Base-by-base conservation (phyloP, 345 rosid genomes). In the Toxicodendron radicans region DNA sequence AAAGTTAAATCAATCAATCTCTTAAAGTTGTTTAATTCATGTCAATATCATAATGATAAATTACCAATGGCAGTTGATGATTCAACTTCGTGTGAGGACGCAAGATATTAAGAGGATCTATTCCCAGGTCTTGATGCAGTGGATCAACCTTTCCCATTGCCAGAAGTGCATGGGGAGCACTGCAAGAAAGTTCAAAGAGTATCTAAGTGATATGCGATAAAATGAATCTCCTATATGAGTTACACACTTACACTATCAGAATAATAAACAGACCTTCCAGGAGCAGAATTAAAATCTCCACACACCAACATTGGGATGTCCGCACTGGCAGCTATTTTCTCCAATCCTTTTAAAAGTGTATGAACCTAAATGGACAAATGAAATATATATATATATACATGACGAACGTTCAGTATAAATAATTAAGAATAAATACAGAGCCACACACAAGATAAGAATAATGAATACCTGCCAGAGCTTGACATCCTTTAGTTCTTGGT, bases 291-390 rank as follows among this genome's bases (percentile, higher is more conserved):
- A 81, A 95, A 95, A 84, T 95, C 99, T 38, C 99, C 99, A 87
- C 99, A 95, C 17, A 95, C 97, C 85, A 95, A 77, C 98, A 95
- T 95, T 33, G 99, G 99, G 82, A 95, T 95, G 83, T 95, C 96
- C 27, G 97, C 96, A 72, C 98, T 91, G 35, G 92, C 97, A 71
- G 98, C 99, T 62, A 93, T 93, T 81, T 95, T 95, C 79, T 95
- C 99, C 83, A 95, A 82, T 64, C 99, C 99, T 81, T 95, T 95
- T 80, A 95, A 80, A 45, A 95, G 95, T 10, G 99, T 93, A 71
- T 91, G 99, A 64, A 95, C 98, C 99, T 95, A 81, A 70, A 45
- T 75, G 71, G 64, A 67, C 46, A 78, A 70, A 64, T 13, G 65
- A 59, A 64, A 54, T 27, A 61, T 35, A 57, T 5, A 8, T 14